Conservation (phyloP, 176 grass and related monocot genomes). For the Carex littledalei region DNA sequence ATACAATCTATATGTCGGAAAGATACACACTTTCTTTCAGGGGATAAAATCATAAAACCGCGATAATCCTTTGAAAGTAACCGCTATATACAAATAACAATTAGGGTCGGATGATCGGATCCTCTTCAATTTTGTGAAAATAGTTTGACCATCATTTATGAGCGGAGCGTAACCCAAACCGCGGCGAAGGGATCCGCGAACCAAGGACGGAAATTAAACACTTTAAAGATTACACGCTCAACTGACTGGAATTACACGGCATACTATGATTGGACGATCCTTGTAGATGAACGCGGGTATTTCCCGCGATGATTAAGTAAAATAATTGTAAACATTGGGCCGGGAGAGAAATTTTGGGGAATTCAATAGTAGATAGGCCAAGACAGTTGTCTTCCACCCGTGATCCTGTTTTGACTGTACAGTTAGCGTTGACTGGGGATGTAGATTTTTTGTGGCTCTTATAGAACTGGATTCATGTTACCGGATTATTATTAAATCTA, state of each 20-base stretch:
- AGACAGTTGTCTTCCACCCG: too few relatives aligned
- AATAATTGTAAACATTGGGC: background rate
- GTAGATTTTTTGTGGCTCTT: too few relatives aligned
- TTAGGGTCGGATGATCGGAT: background rate
- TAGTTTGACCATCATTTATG: background rate
- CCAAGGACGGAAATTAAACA: background rate
- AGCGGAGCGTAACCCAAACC: background rate
- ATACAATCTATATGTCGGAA: background rate
- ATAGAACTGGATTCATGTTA: too few relatives aligned
- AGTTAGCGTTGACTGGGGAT: too few relatives aligned
- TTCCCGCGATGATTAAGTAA: background rate
- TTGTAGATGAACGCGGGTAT: background rate
- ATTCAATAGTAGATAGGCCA: too few relatives aligned
- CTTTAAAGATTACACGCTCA: background rate
- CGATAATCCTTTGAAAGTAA: too few relatives aligned
- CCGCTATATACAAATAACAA: too few relatives aligned
- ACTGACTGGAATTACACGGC: background rate
- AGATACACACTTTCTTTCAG: background rate
- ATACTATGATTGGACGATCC: background rate
- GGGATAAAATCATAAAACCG: too few relatives aligned
- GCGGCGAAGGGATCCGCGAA: background rate
- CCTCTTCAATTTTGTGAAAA: background rate
- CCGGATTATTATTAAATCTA: too few relatives aligned
- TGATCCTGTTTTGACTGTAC: too few relatives aligned
- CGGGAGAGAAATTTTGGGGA: too few relatives aligned